Base-by-base conservation (phyloP, 805 yeast genomes). In the Kodamaea jinghongensis region DNA sequence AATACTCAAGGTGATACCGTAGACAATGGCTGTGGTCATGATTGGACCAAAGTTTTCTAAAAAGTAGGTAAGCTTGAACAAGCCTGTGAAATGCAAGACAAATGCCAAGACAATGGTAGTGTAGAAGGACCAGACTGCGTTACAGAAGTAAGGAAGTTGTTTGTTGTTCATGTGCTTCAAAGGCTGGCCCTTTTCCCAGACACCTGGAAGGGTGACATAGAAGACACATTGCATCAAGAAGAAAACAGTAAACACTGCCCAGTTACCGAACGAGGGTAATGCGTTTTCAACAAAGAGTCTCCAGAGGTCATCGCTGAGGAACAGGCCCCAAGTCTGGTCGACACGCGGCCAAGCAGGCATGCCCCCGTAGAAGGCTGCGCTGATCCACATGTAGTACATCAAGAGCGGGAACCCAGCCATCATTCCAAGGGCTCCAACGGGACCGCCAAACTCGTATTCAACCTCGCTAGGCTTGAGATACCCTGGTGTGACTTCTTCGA, bases 381-480 rank as follows among this genome's bases (percentile, higher is more conserved):
- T 76, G 39, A 91, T 81, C 95, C 96, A 91, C 93, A 93, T 84
- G 66, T 93, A 93, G 74, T 83, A 87, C 99, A 93, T 93, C 56
- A 93, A 71, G 34, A 83, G 56, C 6, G 99, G 99, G 68, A 93
- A 93, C 3, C 96, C 95, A 32, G 78, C 58, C 81, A 91, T 78
- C 98, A 93, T 91, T 5, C 90, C 91, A 14, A 82, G 42, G 35
- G 88, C 96, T 42, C 99, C 99, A 5, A 72, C 63, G 17, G 95
- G 83, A 0, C 98, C 98, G 37, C 99, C 99, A 56, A 91, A 93
- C 52, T 93, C 98, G 69, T 79, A 87, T 54, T 81, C 91, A 44
- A 79, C 73, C 41, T 79, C 73, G 39, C 78, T 77, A 28, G 61
- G 60, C 22, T 61, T 52, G 11, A 66, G 39, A 46, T 66, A 65